phyloP scores from a whole-genome alignment of 2,329 filamentous ascomycete species.

The Arthrobotrys entomopaga region DNA sequence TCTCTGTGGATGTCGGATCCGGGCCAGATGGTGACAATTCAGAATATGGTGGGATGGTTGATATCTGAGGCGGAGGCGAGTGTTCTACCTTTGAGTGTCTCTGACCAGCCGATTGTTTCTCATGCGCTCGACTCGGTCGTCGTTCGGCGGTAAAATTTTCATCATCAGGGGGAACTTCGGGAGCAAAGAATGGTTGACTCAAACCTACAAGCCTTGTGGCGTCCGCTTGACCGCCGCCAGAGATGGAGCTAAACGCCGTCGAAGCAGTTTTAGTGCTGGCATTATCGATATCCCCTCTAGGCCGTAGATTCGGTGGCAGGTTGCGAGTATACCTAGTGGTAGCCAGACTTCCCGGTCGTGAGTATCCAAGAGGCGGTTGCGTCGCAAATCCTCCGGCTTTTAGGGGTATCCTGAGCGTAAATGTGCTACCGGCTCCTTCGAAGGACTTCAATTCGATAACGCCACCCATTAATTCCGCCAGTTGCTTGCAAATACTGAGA shows the following conservation, averaged over 20 bases:
- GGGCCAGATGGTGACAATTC: background rate
- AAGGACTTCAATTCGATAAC: conserved; percentile 73
- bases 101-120: background rate
- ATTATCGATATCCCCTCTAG: conserved; percentile 49
- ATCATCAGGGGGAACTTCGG: conserved; percentile 34
- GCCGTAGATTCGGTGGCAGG: conserved; percentile 44
- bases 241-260: conserved; percentile 54
- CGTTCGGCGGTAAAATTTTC: conserved; percentile 12
- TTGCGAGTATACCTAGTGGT: conserved; percentile 53
- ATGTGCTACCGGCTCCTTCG: conserved; percentile 68
- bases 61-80: conserved; percentile 30
- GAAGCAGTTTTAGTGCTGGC: conserved; percentile 52
- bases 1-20: conserved; percentile 11
- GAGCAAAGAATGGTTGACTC: conserved; percentile 81
- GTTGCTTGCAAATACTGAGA: conserved; percentile 78
- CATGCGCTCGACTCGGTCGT: conserved; percentile 11
- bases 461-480: conserved; percentile 83
- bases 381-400: conserved; percentile 60
- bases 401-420: conserved; percentile 83
- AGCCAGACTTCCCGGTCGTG: conserved; percentile 49
- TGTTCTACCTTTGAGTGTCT: conserved; percentile 31
- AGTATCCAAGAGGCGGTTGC: conserved; percentile 39
- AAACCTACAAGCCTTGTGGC: conserved; percentile 74
- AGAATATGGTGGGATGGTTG: conserved; percentile 44
- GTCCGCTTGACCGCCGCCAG: conserved; percentile 30